These are phyloP conservation scores for Styphnolobium japonicum DNA, from an alignment of 306 rosid species.

Conservation along the genomic window DNA sequence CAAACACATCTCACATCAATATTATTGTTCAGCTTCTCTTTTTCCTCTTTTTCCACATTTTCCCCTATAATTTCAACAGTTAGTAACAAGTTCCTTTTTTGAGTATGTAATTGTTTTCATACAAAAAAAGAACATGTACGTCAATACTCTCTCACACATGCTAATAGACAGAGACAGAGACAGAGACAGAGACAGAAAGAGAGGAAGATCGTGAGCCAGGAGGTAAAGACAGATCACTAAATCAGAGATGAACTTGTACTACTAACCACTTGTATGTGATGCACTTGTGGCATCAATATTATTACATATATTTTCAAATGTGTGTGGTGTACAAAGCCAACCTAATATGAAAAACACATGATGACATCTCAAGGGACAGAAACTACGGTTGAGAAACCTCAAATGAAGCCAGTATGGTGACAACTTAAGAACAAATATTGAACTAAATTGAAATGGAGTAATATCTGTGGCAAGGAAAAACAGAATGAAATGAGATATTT, in stretches of 20 bases:
- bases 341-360: neutral
- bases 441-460: slow-evolving; percentile 2
- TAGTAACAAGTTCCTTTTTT: too few relatives aligned
- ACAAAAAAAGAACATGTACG: too few relatives aligned
- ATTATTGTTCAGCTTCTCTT: too few relatives aligned
- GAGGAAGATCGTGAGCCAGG: neutral
- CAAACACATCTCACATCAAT: too few relatives aligned
- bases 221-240: neutral
- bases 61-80: too few relatives aligned
- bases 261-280: neutral
- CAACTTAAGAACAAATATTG: neutral
- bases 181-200: neutral
- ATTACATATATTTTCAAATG: neutral
- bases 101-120: too few relatives aligned
- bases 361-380: neutral
- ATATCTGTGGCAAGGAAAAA: neutral
- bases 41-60: too few relatives aligned
- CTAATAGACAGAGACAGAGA: too few relatives aligned
- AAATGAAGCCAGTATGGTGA: neutral
- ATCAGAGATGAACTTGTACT: neutral
- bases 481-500: neutral
- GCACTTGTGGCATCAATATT: neutral
- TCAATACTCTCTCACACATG: too few relatives aligned
- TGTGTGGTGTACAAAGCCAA: neutral
- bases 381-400: neutral